These are phyloP conservation scores for Saksenaea vasiformis DNA, from an alignment of 371 early-diverging fungal species.

Conservation along the genomic window DNA sequence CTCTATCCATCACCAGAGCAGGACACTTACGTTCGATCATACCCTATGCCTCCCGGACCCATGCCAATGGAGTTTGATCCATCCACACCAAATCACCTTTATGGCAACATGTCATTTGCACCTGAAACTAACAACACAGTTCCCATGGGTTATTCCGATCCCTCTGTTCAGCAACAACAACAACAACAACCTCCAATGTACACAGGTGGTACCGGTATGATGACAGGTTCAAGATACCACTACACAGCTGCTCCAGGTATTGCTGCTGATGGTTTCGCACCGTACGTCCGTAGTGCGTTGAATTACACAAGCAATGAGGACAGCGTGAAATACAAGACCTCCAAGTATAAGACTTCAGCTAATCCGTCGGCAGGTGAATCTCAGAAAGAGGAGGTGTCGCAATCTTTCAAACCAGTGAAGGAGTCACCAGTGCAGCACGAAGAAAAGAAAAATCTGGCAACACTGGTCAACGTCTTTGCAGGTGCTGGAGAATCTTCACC, in stretches of 20 bases:
- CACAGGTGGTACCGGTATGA: not conserved
- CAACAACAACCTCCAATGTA: not conserved
- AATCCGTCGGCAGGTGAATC: constrained; percentile 18
- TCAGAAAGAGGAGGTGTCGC: constrained; percentile 16
- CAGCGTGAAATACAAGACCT: constrained; percentile 2
- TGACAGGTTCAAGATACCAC: constrained; percentile 37
- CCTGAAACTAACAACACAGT: not conserved
- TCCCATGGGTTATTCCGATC: not conserved
- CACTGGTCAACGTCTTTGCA: constrained; percentile 33
- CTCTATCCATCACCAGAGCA: constrained; percentile 14
- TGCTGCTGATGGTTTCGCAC: constrained; percentile 25
- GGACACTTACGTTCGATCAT: constrained; percentile 25
- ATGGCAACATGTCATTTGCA: not conserved
- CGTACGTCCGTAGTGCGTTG: constrained; percentile 34
- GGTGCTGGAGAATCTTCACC: constrained; percentile 13
- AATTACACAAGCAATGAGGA: constrained; percentile 35
- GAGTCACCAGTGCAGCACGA: constrained; percentile 10
- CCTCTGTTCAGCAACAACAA: not conserved
- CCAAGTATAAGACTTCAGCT: not conserved
- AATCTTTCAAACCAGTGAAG: constrained; percentile 28
- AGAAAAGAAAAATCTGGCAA: constrained; percentile 39
- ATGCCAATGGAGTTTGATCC: constrained; percentile 1
- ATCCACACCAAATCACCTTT: not conserved
- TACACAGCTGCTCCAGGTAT: constrained; percentile 32
- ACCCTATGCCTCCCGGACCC: constrained; percentile 5